Evolutionary conservation across 495 filamentous ascomycete genomes (phyloP).

Genomic region (Pyrenopolyporus hunteri): DNA sequence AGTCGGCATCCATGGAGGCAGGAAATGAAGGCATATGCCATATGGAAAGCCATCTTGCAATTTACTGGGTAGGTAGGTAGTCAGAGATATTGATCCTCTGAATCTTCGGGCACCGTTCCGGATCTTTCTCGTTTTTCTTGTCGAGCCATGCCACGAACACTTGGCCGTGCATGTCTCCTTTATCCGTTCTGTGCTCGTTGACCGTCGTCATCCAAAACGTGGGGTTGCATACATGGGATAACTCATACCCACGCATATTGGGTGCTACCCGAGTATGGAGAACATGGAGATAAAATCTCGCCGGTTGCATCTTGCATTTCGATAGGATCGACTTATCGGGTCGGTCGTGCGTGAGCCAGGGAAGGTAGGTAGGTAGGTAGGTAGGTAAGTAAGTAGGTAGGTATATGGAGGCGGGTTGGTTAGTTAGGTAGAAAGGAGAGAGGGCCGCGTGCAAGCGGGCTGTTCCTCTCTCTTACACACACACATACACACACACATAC

Average conservation of each 20-base stretch:
- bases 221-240: constrained; percentile 33
- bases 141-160: constrained; percentile 25
- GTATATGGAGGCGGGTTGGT: too few relatives aligned
- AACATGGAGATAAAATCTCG: constrained; percentile 20
- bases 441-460: constrained; percentile 1
- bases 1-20: not conserved
- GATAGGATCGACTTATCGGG: constrained; percentile 34
- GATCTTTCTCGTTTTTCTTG: constrained; percentile 33
- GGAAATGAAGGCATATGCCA: not conserved
- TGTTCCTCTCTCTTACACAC: too few relatives aligned
- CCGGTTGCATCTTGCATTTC: constrained; percentile 36
- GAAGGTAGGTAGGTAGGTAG: too few relatives aligned
- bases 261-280: constrained; percentile 13
- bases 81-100: not conserved
- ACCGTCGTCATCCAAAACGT: constrained; percentile 33
- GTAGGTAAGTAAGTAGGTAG: too few relatives aligned
- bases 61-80: not conserved
- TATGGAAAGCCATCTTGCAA: not conserved
- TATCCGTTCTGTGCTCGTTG: constrained; percentile 23
- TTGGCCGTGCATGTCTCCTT: constrained; percentile 25
- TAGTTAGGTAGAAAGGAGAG: too few relatives aligned
- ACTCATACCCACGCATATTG: constrained; percentile 15
- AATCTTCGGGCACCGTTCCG: constrained; percentile 15
- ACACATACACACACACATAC: too few relatives aligned
- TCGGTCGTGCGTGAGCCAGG: constrained; percentile 24